Base-by-base conservation (phyloP, 2,329 filamentous ascomycete species). In the Cercospora sesami region DNA sequence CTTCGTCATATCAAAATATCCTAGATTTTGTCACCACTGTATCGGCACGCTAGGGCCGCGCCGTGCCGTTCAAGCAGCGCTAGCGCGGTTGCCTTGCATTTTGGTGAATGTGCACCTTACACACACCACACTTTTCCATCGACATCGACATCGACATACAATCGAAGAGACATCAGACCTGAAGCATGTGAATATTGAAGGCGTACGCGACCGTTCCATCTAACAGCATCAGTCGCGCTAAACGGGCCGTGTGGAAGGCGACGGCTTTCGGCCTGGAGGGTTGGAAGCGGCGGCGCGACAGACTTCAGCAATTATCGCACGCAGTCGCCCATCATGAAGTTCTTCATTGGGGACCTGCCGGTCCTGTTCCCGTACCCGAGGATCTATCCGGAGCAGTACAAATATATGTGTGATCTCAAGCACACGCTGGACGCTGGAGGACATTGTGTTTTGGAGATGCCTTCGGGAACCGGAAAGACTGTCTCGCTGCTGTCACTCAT, bases 391-490 rank as follows among this genome's bases (percentile, higher is more conserved):
- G 89, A 90, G 79, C 88, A 90, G 83, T 90, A 90, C 89, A 87
- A 86, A 71, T 90, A 94, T 82, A 94, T 94, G 91, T 92, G 90
- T 78, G 91, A 93, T 83, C 87, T 94, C 80, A 94, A 94, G 80
- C 87, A 86, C 80, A 98, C 95, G 21, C 90, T 99, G 76, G 95
- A 99, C 85, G 91, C 90, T 21, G 92, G 92, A 63, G 96, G 95
- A 69, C 93, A 99, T 81, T 97, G 94, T 79, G 94, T 99, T 23
- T 83, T 99, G 74, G 95, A 99, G 82, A 99, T 99, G 95, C 95
- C 95, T 80, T 99, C 95, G 68, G 95, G 95, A 53, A 99, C 95
- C 26, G 95, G 95, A 69, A 99, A 99, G 84, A 99, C 95, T 0
- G 92, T 99, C 28, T 97, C 95, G 9, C 85, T 99, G 4, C 84